These are phyloP conservation scores for Pyrenophora teres DNA, from an alignment of 2,329 filamentous ascomycete species.

Conservation along the genomic window DNA sequence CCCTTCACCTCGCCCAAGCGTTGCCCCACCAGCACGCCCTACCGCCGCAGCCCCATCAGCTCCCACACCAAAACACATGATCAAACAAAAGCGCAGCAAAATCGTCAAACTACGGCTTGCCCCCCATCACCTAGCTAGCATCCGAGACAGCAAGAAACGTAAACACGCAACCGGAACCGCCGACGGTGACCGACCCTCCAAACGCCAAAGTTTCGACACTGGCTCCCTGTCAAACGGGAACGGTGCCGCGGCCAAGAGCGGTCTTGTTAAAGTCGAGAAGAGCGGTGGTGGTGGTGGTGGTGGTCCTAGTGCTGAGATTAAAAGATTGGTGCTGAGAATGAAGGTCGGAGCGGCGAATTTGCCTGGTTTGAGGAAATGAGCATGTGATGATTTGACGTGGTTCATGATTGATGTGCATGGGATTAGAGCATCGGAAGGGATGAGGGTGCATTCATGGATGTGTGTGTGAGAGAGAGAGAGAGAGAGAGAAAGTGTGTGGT, in stretches of 20 bases:
- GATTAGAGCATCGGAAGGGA: too few species aligned
- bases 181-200: constrained; percentile 29
- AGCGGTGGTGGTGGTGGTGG: not conserved
- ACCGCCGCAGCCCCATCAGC: constrained; percentile 5
- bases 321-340: constrained; percentile 24
- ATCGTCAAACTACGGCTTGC: constrained; percentile 32
- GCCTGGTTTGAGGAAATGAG: not conserved
- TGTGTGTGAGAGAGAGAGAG: too few species aligned
- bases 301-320: constrained; percentile 17
- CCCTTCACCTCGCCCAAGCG: constrained; percentile 19
- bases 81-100: constrained; percentile 32
- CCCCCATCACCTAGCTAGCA: constrained; percentile 18
- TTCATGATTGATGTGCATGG: too few species aligned
- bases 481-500: too few species aligned
- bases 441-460: too few species aligned
- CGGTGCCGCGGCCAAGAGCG: constrained; percentile 10
- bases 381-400: not conserved
- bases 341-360: constrained; percentile 23
- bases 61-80: constrained; percentile 8
- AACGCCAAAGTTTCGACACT: constrained; percentile 37
- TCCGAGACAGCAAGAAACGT: constrained; percentile 28
- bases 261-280: constrained; percentile 26
- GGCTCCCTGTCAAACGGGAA: constrained; percentile 16
- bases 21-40: constrained; percentile 6
- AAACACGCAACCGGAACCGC: constrained; percentile 20